phyloP scores from a whole-genome alignment of 306 rosid genomes.

The Luffa aegyptiaca region DNA sequence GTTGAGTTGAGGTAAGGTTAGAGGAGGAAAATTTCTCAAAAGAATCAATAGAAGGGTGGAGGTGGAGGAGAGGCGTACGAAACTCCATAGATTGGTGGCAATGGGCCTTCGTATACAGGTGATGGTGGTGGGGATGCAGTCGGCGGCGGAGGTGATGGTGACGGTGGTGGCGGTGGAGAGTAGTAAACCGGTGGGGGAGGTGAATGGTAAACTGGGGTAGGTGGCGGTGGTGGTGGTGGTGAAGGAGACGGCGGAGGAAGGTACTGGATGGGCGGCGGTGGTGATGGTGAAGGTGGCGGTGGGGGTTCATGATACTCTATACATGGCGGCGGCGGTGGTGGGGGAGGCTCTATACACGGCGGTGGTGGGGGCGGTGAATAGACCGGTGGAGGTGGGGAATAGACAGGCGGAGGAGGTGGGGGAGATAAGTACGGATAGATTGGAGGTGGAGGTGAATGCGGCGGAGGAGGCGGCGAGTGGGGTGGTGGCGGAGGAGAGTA shows the following conservation, averaged over 20 bases:
- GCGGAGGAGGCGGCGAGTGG: constrained; percentile 43
- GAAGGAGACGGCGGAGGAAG: constrained; percentile 16
- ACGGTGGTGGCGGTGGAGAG: constrained; percentile 23
- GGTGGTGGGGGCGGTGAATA: constrained; percentile 30
- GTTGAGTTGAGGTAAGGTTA: constrained; percentile 31
- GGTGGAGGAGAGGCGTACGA: constrained; percentile 95
- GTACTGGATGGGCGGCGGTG: constrained; percentile 32
- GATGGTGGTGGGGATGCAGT: constrained; percentile 37
- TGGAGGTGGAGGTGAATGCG: constrained; percentile 31
- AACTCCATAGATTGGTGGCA: constrained; percentile 75
- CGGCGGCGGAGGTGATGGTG: constrained; percentile 14
- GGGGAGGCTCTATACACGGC: constrained; percentile 25
- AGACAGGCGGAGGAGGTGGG: constrained; percentile 30
- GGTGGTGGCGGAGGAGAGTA: constrained; percentile 22
- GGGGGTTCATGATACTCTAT: constrained; percentile 20
- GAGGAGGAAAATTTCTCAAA: constrained; percentile 70
- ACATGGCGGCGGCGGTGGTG: constrained; percentile 43
- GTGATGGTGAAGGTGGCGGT: constrained; percentile 35
- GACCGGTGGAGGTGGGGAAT: constrained; percentile 24
- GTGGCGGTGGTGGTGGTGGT: constrained; percentile 14
- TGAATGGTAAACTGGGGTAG: constrained; percentile 23
- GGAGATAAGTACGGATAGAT: constrained; percentile 19
- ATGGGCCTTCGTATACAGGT: constrained; percentile 90
- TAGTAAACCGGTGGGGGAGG: constrained; percentile 20
- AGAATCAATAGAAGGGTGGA: constrained; percentile 93